These are phyloP conservation scores for Lasiosphaeris hirsuta DNA, from an alignment of 495 filamentous ascomycete species.

Conservation along the genomic window DNA sequence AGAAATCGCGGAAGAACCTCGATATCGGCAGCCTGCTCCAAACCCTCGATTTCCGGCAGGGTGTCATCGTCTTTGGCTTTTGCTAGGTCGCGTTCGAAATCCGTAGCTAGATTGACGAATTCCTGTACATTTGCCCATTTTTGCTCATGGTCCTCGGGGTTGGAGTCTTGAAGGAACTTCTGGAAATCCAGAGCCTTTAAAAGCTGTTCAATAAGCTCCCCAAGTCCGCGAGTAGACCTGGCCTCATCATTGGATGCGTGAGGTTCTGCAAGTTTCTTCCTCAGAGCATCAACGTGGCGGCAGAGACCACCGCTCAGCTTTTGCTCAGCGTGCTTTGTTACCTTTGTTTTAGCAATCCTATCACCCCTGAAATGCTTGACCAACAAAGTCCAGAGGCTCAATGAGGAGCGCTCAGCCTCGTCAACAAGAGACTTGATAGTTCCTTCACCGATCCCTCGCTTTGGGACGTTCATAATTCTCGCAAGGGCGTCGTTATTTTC, in stretches of 20 bases:
- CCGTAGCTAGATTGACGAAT: constrained; percentile 70
- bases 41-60: constrained; percentile 73
- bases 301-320: constrained; percentile 39
- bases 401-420: constrained; percentile 65
- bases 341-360: constrained; percentile 59
- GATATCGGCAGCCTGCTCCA: constrained; percentile 65
- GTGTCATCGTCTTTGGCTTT: constrained; percentile 57
- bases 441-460: constrained; percentile 75
- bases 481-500: constrained; percentile 84
- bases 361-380: constrained; percentile 68
- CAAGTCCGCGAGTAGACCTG: constrained; percentile 48
- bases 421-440: constrained; percentile 71
- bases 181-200: constrained; percentile 71
- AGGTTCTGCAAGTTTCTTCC: constrained; percentile 54
- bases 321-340: constrained; percentile 65
- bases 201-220: constrained; percentile 70
- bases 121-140: constrained; percentile 94
- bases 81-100: constrained; percentile 50
- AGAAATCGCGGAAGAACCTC: constrained; percentile 77
- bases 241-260: constrained; percentile 21
- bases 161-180: constrained; percentile 63
- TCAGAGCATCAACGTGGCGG: constrained; percentile 55
- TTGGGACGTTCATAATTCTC: constrained; percentile 81
- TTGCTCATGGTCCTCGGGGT: constrained; percentile 73
- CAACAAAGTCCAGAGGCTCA: constrained; percentile 73